Evolutionary conservation across 768 basidiomycete species (phyloP).

Genomic region (Boletellus sp.): DNA sequence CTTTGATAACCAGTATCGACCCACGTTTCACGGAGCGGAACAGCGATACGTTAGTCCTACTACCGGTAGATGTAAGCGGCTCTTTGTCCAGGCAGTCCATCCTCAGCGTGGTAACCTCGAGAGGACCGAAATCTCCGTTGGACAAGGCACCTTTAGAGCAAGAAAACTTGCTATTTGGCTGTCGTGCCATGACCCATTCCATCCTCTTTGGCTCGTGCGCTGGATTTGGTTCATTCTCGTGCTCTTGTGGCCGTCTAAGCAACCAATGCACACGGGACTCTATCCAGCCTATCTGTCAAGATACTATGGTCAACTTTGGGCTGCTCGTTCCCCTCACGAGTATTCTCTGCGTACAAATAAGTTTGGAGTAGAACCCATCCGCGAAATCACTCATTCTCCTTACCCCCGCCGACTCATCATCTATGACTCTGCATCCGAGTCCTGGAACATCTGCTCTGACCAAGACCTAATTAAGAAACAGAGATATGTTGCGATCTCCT

Average conservation of each 20-base stretch:
- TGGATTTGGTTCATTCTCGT: slow-evolving; percentile 19
- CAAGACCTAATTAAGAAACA: slow-evolving; percentile 3
- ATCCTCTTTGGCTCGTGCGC: slow-evolving; percentile 9
- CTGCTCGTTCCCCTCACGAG: slow-evolving; percentile 19
- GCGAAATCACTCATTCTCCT: slow-evolving; percentile 8
- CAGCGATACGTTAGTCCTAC: slow-evolving; percentile 23
- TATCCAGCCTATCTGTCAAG: slow-evolving; percentile 19
- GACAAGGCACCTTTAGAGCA: neutral
- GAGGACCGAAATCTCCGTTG: neutral
- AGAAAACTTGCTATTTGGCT: slow-evolving; percentile 21
- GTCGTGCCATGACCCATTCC: neutral
- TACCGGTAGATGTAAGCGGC: slow-evolving; percentile 22
- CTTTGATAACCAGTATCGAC: slow-evolving; percentile 18
- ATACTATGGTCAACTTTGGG: slow-evolving; percentile 25
- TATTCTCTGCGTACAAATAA: slow-evolving; percentile 12
- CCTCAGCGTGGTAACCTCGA: neutral
- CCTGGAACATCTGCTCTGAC: slow-evolving; percentile 5
- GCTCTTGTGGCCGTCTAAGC: slow-evolving; percentile 15
- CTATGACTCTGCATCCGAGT: neutral
- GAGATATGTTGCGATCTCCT: slow-evolving; percentile 21
- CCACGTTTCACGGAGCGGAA: slow-evolving; percentile 6
- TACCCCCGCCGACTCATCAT: slow-evolving; percentile 19
- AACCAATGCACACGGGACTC: neutral
- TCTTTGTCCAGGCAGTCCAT: slow-evolving; percentile 24
- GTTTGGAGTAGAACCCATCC: slow-evolving; percentile 2